Conservation (phyloP, 352 stramenopile genomes). For the Plasmopara muralis region DNA sequence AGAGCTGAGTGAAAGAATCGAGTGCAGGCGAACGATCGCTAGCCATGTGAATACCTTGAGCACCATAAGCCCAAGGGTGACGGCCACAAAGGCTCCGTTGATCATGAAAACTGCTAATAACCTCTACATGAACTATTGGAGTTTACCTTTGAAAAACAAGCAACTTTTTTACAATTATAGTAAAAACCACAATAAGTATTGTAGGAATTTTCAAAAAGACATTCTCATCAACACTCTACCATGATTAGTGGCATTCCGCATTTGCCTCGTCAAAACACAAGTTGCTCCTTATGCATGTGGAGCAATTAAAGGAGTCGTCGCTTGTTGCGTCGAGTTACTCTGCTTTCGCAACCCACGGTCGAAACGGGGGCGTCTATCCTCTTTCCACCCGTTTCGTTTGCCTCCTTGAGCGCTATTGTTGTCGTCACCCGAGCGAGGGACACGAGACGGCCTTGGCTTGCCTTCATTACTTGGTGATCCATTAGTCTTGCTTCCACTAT, state of each 20-base stretch:
- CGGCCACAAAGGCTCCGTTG: constrained; percentile 30
- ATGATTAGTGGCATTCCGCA: background rate
- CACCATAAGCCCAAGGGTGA: constrained; percentile 59
- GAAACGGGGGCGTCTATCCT: constrained; percentile 31
- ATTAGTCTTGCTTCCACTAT: constrained; percentile 25
- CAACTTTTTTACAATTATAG: too few relatives aligned
- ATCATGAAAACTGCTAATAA: constrained; percentile 13
- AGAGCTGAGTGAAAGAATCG: constrained; percentile 18
- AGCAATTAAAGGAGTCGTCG: constrained; percentile 21
- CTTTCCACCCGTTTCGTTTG: constrained; percentile 27
- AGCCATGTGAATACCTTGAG: constrained; percentile 56
- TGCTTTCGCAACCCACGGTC: constrained; percentile 39
- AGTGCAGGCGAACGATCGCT: constrained; percentile 26
- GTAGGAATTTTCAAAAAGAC: too few relatives aligned
- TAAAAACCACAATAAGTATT: too few relatives aligned
- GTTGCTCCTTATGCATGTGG: constrained; percentile 23
- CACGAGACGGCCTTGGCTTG: constrained; percentile 32
- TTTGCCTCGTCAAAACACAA: background rate
- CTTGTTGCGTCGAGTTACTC: constrained; percentile 17
- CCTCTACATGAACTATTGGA: background rate
- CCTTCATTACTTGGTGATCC: constrained; percentile 17
- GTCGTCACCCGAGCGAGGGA: constrained; percentile 25
- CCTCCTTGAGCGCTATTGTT: constrained; percentile 13
- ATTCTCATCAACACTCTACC: background rate
- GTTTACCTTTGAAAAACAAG: too few relatives aligned